Evolutionary conservation across 2,329 filamentous ascomycete species (phyloP), one percentile per base, ranked within the genome.

Genomic region (Fusarium tjaetaba): DNA sequence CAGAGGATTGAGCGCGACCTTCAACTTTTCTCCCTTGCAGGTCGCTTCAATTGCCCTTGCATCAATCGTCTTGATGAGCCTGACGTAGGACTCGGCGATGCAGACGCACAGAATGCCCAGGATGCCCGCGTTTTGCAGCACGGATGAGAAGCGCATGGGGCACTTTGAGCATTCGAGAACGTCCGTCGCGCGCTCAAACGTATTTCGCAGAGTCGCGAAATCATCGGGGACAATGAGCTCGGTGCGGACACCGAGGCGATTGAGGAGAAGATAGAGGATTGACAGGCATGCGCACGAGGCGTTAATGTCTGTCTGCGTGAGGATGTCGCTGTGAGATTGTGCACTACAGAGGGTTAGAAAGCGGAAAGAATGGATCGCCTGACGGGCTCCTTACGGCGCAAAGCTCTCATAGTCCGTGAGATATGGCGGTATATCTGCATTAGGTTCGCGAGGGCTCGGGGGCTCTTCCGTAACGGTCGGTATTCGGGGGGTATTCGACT

Each of bases 241-340:
- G 11, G 60, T 32, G 4, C 52, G 60, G 20, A 62, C 41, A 28
- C 41, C 41, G 9, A 62, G 41, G 15, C 60, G 41, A n/a, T 62
- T 62, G 22, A 62, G 52, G 16, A 62, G 60, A 14, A 62, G 55
- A 20, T 62, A 62, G 20, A 62, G 60, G n/a, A 62, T 60, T 2
- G 53, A 60, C 1, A 49, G 36, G 11, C 61, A 63, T 64, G 43
- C 56, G 36, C 61, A 64, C 13, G 61, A 61, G 11, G 38, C 28
- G 56, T 64, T 64, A 34, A 61, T 64, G 16, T 61, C 61, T 32
- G 61, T 61, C 16, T 64, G 34, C 5, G 55, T 61, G 38, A 64
- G 61, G 30, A 36, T 42, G 16, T 64, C 43, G 16, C 43, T 63
- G 18, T 58, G 55, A 55, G 39, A 16, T 36, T 46, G 48, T 34